Conservation (phyloP, 1,284 basidiomycete species). For the Ceratorhiza oryzae-sativae region DNA sequence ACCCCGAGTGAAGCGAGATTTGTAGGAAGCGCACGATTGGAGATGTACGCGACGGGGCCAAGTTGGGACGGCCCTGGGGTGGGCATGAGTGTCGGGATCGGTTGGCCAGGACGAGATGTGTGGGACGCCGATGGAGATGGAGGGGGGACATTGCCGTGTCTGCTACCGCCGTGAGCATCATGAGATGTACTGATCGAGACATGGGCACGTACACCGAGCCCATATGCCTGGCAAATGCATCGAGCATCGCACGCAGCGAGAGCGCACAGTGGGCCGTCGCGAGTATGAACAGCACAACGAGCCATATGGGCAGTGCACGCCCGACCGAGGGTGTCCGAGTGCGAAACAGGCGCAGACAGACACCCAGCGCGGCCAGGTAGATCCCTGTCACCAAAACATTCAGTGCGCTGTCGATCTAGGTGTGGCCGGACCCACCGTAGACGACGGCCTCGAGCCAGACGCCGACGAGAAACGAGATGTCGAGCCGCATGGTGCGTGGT, state of each 20-base stretch:
- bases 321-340: conserved; percentile 19
- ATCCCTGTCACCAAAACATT: conserved; percentile 2
- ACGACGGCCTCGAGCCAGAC: conserved; percentile 36
- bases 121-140: neutral
- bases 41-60: conserved; percentile 10
- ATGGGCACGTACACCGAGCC: neutral
- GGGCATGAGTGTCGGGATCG: neutral
- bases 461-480: conserved; percentile 30
- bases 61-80: neutral
- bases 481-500: conserved; percentile 33
- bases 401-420: neutral
- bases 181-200: neutral
- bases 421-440: conserved; percentile 7
- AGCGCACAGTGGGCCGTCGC: conserved; percentile 35
- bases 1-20: conserved; percentile 29
- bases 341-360: conserved; percentile 11
- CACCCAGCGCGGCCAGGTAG: conserved; percentile 26
- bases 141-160: neutral
- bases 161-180: neutral
- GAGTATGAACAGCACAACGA: conserved; percentile 22
- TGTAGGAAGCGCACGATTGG: conserved; percentile 13
- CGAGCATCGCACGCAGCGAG: conserved; percentile 27
- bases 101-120: neutral
- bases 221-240: conserved; percentile 25
- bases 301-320: conserved; percentile 30